These are phyloP conservation scores for Globisporangium cederbergense DNA, from an alignment of 352 stramenopile genomes.

Conservation along the genomic window DNA sequence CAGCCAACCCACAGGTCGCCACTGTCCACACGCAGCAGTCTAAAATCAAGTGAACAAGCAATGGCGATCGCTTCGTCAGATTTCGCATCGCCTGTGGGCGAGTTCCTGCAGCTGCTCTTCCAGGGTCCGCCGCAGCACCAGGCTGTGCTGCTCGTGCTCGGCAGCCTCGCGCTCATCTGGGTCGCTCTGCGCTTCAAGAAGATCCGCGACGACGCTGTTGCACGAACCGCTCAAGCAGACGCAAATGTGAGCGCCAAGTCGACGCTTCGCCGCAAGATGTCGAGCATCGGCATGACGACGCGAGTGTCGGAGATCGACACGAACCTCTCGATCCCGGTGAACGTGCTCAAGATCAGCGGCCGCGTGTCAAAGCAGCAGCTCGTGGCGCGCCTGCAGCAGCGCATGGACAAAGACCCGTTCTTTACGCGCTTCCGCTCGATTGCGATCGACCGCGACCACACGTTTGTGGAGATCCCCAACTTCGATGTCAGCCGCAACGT, in stretches of 20 bases:
- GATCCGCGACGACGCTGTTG: not conserved
- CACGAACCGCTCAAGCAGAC: conserved; percentile 13
- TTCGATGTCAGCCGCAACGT: conserved; percentile 60
- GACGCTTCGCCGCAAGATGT: conserved; percentile 51
- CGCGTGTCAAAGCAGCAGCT: conserved; percentile 40
- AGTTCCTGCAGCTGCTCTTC: conserved; percentile 16
- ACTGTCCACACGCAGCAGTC: not conserved
- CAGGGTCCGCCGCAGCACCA: conserved; percentile 17
- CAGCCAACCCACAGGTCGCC: not conserved
- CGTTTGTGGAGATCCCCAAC: conserved; percentile 55
- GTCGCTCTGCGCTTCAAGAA: conserved; percentile 16
- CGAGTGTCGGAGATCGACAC: conserved; percentile 68
- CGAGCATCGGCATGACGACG: conserved; percentile 67
- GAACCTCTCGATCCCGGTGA: conserved; percentile 77
- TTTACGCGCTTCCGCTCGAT: conserved; percentile 70
- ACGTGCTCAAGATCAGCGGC: conserved; percentile 53
- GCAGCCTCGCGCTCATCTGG: conserved; percentile 15
- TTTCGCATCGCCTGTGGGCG: not conserved
- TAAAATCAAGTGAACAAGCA: too few relatives aligned
- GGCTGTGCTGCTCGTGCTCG: conserved; percentile 18
- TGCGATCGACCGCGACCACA: conserved; percentile 37
- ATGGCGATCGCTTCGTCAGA: not conserved
- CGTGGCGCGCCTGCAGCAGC: conserved; percentile 42
- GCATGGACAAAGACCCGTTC: conserved; percentile 55
- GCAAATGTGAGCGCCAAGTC: conserved; percentile 16